phyloP scores from a whole-genome alignment of 202 grass and related monocot genomes.

The Thinopyrum obtusiflorum region DNA sequence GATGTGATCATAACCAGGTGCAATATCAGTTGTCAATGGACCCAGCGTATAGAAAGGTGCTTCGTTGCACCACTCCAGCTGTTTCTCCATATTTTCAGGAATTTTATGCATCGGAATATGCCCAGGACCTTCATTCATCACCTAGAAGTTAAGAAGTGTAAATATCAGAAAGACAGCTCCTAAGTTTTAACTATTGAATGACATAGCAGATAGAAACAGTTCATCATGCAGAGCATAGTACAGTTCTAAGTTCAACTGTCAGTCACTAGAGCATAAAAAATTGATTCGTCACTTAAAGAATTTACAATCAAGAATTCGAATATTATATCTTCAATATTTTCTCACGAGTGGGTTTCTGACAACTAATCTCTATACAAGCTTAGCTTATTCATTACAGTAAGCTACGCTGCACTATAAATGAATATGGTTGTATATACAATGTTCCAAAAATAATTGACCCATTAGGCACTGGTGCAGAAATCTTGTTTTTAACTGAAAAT shows the following conservation, averaged over 20 bases:
- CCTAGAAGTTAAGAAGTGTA: slow-evolving; percentile 47
- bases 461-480: background rate
- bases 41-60: slow-evolving; percentile 97
- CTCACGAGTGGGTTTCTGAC: background rate
- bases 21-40: slow-evolving; percentile 94
- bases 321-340: background rate
- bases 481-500: background rate
- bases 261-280: background rate
- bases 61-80: slow-evolving; percentile 97
- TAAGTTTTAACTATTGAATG: background rate
- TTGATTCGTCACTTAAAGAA: too few species aligned
- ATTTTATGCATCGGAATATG: slow-evolving; percentile 98
- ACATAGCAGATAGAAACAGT: background rate
- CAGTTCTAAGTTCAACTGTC: background rate
- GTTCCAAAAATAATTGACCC: background rate
- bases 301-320: background rate
- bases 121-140: slow-evolving; percentile 99
- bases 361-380: background rate
- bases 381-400: background rate
- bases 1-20: slow-evolving; percentile 99
- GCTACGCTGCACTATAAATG: background rate
- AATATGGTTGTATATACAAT: background rate
- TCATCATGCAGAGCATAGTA: background rate
- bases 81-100: slow-evolving; percentile 96
- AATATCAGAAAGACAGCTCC: slow-evolving; percentile 18